phyloP scores from a whole-genome alignment of 805 yeast genomes.

The Yarrowia sp. region DNA sequence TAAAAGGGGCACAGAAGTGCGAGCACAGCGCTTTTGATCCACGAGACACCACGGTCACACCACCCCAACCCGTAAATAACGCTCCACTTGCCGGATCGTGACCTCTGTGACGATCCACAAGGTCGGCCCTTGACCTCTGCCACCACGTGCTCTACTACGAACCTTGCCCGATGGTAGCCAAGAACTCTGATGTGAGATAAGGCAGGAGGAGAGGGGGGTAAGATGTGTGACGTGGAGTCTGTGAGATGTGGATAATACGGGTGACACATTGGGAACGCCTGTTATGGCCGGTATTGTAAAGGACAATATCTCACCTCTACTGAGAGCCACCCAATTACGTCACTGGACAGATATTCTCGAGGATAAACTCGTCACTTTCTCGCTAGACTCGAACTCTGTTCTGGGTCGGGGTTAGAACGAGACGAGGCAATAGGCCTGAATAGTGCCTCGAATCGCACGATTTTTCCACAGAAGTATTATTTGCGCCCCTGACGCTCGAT shows the following conservation, averaged over 20 bases:
- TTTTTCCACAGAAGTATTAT: no score
- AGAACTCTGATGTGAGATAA: slow-evolving; percentile 33
- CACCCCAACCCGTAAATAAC: background rate
- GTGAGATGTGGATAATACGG: no score
- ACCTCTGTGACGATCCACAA: slow-evolving; percentile 1
- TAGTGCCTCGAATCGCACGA: background rate
- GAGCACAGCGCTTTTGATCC: no score
- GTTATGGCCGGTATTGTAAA: no score
- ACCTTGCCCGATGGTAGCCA: slow-evolving; percentile 4
- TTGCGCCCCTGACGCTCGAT: background rate
- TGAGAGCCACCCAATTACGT: background rate
- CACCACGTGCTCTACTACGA: slow-evolving; percentile 16
- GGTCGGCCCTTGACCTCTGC: slow-evolving; percentile 17
- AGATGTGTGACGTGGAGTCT: no score
- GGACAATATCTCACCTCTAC: no score
- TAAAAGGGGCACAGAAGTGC: no score
- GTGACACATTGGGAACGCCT: no score
- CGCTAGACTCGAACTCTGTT: slow-evolving; percentile 12
- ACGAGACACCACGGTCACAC: no score
- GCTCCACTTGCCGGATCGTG: background rate
- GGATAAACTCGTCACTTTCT: slow-evolving; percentile 13
- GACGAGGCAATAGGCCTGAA: background rate
- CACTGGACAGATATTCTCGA: slow-evolving; percentile 9
- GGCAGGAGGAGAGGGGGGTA: slow-evolving; percentile 9
- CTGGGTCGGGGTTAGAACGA: background rate